A percentile compares a stretch with the other conserved stretches of the same genome.
These are phyloP conservation scores for Cutaneotrichosporon cyanovorans DNA, from an alignment of 1,284 basidiomycete genomes.

Conservation along the genomic window DNA sequence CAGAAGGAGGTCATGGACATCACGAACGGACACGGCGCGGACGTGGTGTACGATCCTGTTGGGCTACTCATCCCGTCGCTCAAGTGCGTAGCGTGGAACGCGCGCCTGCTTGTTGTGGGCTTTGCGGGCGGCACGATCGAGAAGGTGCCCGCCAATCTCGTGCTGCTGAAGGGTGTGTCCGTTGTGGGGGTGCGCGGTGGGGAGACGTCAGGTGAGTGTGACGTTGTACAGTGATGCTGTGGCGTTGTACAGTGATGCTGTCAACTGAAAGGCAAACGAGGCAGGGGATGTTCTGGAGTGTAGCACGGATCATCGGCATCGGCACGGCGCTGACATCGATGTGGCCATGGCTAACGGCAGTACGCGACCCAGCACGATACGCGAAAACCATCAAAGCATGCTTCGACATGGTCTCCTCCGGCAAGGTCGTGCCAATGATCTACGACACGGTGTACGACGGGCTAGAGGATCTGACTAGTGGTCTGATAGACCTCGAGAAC, in stretches of 20 bases:
- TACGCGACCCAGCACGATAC: slow-evolving; percentile 20
- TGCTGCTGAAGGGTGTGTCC: slow-evolving; percentile 77
- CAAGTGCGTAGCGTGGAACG: slow-evolving; percentile 92
- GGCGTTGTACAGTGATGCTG: no score
- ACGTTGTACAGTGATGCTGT: no score
- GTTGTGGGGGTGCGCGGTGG: slow-evolving; percentile 83
- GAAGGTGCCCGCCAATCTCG: slow-evolving; percentile 80
- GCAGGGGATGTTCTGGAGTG: no score
- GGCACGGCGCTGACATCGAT: slow-evolving; percentile 63
- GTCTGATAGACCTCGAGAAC: slow-evolving; percentile 51
- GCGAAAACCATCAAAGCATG: slow-evolving; percentile 11
- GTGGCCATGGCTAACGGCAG: slow-evolving; percentile 57
- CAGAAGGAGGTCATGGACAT: slow-evolving; percentile 52
- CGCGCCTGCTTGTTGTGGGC: slow-evolving; percentile 80
- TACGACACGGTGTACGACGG: slow-evolving; percentile 1
- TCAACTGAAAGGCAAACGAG: no score
- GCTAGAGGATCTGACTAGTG: neutral
- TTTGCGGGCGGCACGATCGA: slow-evolving; percentile 84
- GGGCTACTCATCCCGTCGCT: slow-evolving; percentile 49
- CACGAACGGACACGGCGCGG: slow-evolving; percentile 70
- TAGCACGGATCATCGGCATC: slow-evolving; percentile 62
- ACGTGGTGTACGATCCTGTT: slow-evolving; percentile 85
- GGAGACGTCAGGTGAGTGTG: slow-evolving; percentile 49
- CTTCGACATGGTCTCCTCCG: neutral
- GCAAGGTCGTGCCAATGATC: neutral